These are phyloP conservation scores for Kurtzmaniella quercitrusa DNA, from an alignment of 1,139 yeast species.

Conservation along the genomic window DNA sequence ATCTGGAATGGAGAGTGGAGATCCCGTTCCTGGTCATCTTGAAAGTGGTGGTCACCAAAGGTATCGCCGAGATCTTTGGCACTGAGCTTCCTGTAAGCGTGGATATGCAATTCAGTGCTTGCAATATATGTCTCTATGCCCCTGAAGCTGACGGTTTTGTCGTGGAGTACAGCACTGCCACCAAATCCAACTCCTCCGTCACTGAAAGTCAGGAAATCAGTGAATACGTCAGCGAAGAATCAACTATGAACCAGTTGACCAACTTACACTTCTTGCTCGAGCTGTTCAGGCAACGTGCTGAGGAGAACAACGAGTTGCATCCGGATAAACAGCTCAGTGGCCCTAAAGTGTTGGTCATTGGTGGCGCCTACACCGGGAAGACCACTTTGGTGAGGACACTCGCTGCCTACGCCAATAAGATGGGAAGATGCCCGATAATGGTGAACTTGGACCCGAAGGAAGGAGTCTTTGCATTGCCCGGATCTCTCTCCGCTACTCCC, in stretches of 20 bases:
- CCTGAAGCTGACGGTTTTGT: constrained; percentile 53
- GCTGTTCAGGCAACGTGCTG: constrained; percentile 41
- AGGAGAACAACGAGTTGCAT: constrained; percentile 16
- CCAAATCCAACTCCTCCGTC: constrained; percentile 17
- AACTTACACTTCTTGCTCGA: constrained; percentile 79
- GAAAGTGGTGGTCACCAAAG: constrained; percentile 53
- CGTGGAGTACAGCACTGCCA: constrained; percentile 46
- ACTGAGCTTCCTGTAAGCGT: constrained; percentile 80
- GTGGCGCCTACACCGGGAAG: constrained; percentile 73
- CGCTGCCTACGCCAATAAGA: constrained; percentile 71
- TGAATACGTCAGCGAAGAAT: constrained; percentile 70
- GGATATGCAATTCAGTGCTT: constrained; percentile 57
- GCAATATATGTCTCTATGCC: constrained; percentile 53
- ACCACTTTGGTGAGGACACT: constrained; percentile 68
- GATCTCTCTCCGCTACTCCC: constrained; percentile 81
- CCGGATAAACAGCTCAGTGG: constrained; percentile 27
- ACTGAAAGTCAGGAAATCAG: constrained; percentile 39
- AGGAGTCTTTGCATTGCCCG: constrained; percentile 78
- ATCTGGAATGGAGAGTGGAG: constrained; percentile 85
- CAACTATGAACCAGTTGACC: constrained; percentile 57
- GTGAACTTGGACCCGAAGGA: constrained; percentile 84
- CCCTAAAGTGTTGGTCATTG: constrained; percentile 72
- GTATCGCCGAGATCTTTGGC: constrained; percentile 88
- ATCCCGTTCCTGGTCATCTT: constrained; percentile 56
- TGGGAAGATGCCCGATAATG: constrained; percentile 58